A percentile compares a stretch with the other conserved stretches of the same genome.
phyloP scores from a whole-genome alignment of 208 protist genomes.

The Leishmania major region DNA sequence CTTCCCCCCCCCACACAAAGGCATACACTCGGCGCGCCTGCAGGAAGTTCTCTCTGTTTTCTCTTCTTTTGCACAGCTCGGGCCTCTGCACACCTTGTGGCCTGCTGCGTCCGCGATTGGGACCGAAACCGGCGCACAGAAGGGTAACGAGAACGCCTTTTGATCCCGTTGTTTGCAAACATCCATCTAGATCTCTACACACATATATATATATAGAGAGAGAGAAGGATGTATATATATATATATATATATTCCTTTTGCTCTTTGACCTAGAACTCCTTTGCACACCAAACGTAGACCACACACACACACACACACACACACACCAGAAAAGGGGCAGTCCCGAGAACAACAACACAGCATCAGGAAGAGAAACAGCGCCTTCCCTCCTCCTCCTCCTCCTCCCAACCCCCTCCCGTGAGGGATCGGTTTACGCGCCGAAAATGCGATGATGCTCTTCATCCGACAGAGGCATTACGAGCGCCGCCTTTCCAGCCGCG shows the following conservation, averaged over 20 bases:
- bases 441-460: constrained; percentile 33
- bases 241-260: too few relatives aligned
- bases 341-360: not conserved
- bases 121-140: not conserved
- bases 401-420: too few relatives aligned
- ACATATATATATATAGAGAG: too few relatives aligned
- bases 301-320: too few relatives aligned
- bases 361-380: not conserved
- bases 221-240: too few relatives aligned
- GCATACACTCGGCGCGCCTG: not conserved
- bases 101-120: not conserved
- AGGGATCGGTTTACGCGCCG: not conserved
- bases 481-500: not conserved
- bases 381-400: too few relatives aligned
- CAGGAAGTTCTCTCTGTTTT: not conserved
- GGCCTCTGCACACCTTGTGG: not conserved
- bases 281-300: too few relatives aligned
- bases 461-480: constrained; percentile 17
- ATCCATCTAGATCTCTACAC: too few relatives aligned
- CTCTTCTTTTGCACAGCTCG: not conserved
- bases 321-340: not conserved
- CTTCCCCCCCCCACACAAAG: not conserved
- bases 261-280: too few relatives aligned
- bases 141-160: not conserved
- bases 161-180: too few relatives aligned